Base-by-base conservation (phyloP, 768 basidiomycete species). In the Lyophyllum shimeji region DNA sequence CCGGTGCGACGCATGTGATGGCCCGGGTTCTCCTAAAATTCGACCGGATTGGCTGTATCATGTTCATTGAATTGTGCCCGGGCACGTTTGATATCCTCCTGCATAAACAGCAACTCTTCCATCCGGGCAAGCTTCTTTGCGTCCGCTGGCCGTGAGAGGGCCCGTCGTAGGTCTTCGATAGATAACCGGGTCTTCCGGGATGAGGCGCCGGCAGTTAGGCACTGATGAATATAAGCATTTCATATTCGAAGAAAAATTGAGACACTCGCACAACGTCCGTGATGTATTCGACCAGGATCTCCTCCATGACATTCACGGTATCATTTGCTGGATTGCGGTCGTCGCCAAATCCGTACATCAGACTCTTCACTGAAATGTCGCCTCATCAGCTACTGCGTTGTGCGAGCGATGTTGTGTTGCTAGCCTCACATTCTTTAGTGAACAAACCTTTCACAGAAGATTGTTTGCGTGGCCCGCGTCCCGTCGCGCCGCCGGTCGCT, bases 261-360 rank as follows among this genome's bases (percentile, higher is more conserved):
- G 61, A 57, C 44, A 45, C 42, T 82, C 93, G 60, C 66, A 96
- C 94, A 11, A 96, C 81, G 63, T 97, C 94, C 29, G 86, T 84
- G 61, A 97, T 91, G 60, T 91, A 95, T 69, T 95, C 93, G 42
- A 94, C 82, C 49, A 96, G 74, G 51, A 96, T 93, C 66, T 96
- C 93, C 67, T 96, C 93, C 91, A 96, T 90, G 37, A 95, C 89
- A 60, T 84, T 87, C 24, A 95, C 90, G 0, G 90, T 90, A 63
- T 97, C 94, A 37, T 83, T 88, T 2, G 92, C 87, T 0, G 93
- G 91, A 61, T 92, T 90, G 15, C 89, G 80, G 66, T 93, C 93
- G 67, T 97, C 94, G 11, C 94, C 94, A 70, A 96, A 97, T 25
- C 91, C 93, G 65, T 93, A 95, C 93, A 94, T 93, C 49, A 95